These are phyloP conservation scores for Blepharisma stoltei DNA, from an alignment of 73 alveolate species.

Conservation along the genomic window DNA sequence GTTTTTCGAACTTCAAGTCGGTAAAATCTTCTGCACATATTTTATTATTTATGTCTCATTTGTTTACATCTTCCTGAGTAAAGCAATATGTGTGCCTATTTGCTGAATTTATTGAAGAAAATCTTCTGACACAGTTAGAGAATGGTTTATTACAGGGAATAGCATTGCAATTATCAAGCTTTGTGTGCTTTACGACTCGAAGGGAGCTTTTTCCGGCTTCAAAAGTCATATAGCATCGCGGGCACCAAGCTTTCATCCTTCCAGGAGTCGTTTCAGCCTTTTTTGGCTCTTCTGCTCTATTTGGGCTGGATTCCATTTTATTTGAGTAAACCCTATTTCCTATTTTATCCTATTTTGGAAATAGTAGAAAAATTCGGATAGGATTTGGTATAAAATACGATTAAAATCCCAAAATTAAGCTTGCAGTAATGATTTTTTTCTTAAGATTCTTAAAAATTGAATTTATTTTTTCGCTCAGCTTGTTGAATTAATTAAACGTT, in stretches of 20 bases:
- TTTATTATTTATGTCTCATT: not conserved
- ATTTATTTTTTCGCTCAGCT: too few relatives aligned
- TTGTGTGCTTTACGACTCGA: slow-evolving; percentile 21
- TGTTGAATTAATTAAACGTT: too few relatives aligned
- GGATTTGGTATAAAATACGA: too few relatives aligned
- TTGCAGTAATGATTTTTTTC: too few relatives aligned
- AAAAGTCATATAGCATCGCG: slow-evolving; percentile 10
- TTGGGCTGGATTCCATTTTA: too few relatives aligned
- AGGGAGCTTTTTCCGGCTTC: slow-evolving; percentile 24
- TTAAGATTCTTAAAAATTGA: too few relatives aligned
- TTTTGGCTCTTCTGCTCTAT: too few relatives aligned
- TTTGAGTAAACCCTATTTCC: too few relatives aligned
- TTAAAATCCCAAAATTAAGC: too few relatives aligned
- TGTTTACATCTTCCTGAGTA: slow-evolving; percentile 4
- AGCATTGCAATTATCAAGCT: not conserved
- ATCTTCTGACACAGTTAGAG: not conserved
- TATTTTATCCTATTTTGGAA: too few relatives aligned
- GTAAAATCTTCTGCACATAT: slow-evolving; percentile 5
- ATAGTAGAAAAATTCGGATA: too few relatives aligned
- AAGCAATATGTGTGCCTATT: slow-evolving; percentile 23
- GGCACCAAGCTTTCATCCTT: slow-evolving; percentile 14
- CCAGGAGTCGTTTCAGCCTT: too few relatives aligned
- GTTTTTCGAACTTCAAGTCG: not conserved
- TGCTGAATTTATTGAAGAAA: slow-evolving; percentile 20
- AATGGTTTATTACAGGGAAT: slow-evolving; percentile 6